These are phyloP conservation scores for Penicillium olsonii DNA, from an alignment of 2,329 filamentous ascomycete species.

Conservation along the genomic window DNA sequence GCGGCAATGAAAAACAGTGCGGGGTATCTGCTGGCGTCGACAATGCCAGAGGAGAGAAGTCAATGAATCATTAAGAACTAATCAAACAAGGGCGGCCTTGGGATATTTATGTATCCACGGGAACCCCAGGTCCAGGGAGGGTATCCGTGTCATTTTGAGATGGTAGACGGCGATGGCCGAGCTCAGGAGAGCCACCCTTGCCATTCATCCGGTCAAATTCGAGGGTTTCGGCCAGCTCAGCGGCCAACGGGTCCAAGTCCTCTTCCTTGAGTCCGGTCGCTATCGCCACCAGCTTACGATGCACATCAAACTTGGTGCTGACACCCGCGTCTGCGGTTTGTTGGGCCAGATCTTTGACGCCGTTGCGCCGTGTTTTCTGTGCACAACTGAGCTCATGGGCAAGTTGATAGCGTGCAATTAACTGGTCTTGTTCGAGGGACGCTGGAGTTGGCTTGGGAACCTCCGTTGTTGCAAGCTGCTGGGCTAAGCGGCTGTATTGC, in stretches of 20 bases:
- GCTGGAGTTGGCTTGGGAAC: slow-evolving; percentile 15
- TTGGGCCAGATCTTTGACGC: slow-evolving; percentile 44
- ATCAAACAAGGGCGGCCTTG: slow-evolving; percentile 1
- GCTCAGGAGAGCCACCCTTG: slow-evolving; percentile 35
- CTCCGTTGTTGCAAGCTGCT: slow-evolving; percentile 27
- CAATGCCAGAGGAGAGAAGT: slow-evolving; percentile 22
- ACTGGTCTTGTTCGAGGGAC: slow-evolving; percentile 31
- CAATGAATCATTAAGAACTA: slow-evolving; percentile 19
- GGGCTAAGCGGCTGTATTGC: slow-evolving; percentile 40
- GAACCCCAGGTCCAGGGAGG: slow-evolving; percentile 30
- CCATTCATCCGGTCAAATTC: slow-evolving; percentile 46
- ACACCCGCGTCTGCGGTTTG: slow-evolving; percentile 49
- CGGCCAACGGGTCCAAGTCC: slow-evolving; percentile 50
- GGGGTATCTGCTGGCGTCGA: slow-evolving; percentile 38
- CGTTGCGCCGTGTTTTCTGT: slow-evolving; percentile 36
- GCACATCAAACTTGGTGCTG: slow-evolving; percentile 49
- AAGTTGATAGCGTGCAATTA: slow-evolving; percentile 33
- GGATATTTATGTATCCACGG: slow-evolving; percentile 34
- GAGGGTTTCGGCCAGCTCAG: slow-evolving; percentile 47
- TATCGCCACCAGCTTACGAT: slow-evolving; percentile 49
- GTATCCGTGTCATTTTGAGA: slow-evolving; percentile 27
- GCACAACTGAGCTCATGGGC: slow-evolving; percentile 34
- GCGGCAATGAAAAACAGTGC: slow-evolving; percentile 6
- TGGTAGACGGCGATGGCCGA: slow-evolving; percentile 25
- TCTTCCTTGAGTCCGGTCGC: slow-evolving; percentile 51